phyloP scores from a whole-genome alignment of 345 rosid genomes.

The Salix koriyanagi region DNA sequence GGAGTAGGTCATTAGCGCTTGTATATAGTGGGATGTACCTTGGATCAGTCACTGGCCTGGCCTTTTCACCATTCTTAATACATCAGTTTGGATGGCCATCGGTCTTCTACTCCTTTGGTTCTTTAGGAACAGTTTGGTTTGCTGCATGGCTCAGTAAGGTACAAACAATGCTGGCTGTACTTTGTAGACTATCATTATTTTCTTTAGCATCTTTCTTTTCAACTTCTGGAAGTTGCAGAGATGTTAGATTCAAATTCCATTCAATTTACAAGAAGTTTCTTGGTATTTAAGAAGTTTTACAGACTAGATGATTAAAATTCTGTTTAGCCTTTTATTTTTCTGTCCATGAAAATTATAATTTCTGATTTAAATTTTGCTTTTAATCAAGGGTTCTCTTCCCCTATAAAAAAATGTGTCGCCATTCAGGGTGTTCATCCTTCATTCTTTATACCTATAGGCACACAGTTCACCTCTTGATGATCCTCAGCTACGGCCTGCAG shows the following conservation, averaged over 20 bases:
- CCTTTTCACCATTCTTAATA: slow-evolving; percentile 84
- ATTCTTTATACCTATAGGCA: slow-evolving; percentile 45
- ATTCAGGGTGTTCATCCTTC: background rate
- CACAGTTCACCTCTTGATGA: slow-evolving; percentile 82
- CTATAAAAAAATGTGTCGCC: background rate
- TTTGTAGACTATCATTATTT: background rate
- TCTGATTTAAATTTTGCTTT: background rate
- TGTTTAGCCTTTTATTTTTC: background rate
- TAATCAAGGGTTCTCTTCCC: background rate
- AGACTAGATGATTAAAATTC: background rate
- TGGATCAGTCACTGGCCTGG: slow-evolving; percentile 91
- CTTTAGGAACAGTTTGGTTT: slow-evolving; percentile 85
- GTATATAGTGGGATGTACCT: slow-evolving; percentile 96
- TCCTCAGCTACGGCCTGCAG: slow-evolving; percentile 59
- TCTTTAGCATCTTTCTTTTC: slow-evolving; percentile 8
- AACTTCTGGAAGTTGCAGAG: slow-evolving; percentile 1
- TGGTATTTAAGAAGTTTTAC: background rate
- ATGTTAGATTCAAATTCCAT: background rate
- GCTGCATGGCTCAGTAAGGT: slow-evolving; percentile 79
- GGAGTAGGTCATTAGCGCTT: slow-evolving; percentile 86
- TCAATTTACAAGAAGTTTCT: background rate
- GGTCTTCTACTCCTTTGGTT: slow-evolving; percentile 90
- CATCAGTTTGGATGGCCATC: slow-evolving; percentile 95
- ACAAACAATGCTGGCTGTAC: slow-evolving; percentile 1
- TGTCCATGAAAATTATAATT: background rate